Base-by-base conservation (phyloP, 1,284 basidiomycete genomes). In the Macrocystidia cucumis region DNA sequence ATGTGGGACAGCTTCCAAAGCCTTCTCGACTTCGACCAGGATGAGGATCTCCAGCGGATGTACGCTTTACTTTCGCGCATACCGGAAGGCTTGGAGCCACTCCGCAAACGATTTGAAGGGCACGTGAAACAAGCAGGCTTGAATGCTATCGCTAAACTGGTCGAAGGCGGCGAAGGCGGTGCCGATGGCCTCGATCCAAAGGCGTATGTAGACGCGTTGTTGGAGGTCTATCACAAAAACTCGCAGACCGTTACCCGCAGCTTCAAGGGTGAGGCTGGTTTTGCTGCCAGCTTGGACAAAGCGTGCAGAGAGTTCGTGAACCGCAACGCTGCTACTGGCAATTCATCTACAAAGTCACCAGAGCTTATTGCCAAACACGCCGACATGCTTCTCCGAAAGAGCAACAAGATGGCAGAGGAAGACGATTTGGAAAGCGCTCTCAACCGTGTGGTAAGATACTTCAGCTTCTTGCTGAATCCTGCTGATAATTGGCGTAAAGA, bases 221-320 rank as follows among this genome's bases (percentile, higher is more conserved):
- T 99, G 19, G 82, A 87, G 37, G 91, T 98, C 4, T 91, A 98
- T 56, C 74, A 76, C 50, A 93, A 91, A 74, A 96, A 92, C 60
- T 80, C 84, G 41, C 88, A 91, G 50, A 90, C 91, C 1, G 91
- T 98, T 42, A 74, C 80, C 35, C 74, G 88, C 39, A 91, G 90
- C 44, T 98, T 98, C 74, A 81, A 85, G 48, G 85, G 83, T 18
- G 96, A 98, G 60, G 84, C 92, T 23, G 92, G 92, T 1, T 98
- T 98, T 59, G 87, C 91, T 26, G 93, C 92, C 0, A 87, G 87
- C 52, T 72, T 99, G 29, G 96, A 98, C 62, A 79, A 92, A 71
- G 96, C 96, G 7, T 98, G 95, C 63, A 72, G 91, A 52, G 91
- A 95, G 55, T 98, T 95, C 55, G 89, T 95, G 57, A 99, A 99